phyloP scores from a whole-genome alignment of 208 protist genomes.

The Herpetomonas tarakana region DNA sequence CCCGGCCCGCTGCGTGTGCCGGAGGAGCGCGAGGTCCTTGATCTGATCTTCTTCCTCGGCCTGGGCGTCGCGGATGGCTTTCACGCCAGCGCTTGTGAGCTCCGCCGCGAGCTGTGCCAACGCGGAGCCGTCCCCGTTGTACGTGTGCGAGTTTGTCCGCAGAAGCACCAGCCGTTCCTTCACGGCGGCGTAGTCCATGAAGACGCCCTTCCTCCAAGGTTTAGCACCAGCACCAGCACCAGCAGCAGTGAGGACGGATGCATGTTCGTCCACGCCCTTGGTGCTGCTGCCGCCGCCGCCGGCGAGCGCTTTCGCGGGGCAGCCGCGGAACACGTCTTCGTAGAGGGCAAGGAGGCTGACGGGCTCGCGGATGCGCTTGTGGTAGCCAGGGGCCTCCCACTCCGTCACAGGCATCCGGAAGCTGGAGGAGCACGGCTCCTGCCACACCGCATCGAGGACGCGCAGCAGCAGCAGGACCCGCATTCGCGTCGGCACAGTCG shows the following conservation, averaged over 20 bases:
- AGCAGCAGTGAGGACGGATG: neutral
- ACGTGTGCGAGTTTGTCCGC: slow-evolving; percentile 46
- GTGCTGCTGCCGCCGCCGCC: neutral
- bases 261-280: neutral
- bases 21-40: neutral
- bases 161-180: slow-evolving; percentile 45
- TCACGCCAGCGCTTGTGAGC: slow-evolving; percentile 33
- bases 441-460: slow-evolving; percentile 54
- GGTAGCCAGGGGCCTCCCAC: slow-evolving; percentile 68
- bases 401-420: slow-evolving; percentile 74
- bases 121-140: slow-evolving; percentile 48
- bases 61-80: slow-evolving; percentile 46
- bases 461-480: slow-evolving; percentile 37
- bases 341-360: slow-evolving; percentile 58
- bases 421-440: slow-evolving; percentile 12
- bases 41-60: slow-evolving; percentile 23
- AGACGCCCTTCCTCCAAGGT: slow-evolving; percentile 3
- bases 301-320: neutral
- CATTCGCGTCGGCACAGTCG: slow-evolving; percentile 18
- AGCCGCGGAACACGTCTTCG: slow-evolving; percentile 34
- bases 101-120: slow-evolving; percentile 27
- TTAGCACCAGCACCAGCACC: neutral
- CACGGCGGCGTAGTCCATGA: slow-evolving; percentile 35
- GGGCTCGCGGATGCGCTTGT: slow-evolving; percentile 45
- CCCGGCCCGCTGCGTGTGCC: neutral